These are phyloP conservation scores for Mucor irregularis DNA, from an alignment of 371 early-diverging fungal species.

Conservation along the genomic window DNA sequence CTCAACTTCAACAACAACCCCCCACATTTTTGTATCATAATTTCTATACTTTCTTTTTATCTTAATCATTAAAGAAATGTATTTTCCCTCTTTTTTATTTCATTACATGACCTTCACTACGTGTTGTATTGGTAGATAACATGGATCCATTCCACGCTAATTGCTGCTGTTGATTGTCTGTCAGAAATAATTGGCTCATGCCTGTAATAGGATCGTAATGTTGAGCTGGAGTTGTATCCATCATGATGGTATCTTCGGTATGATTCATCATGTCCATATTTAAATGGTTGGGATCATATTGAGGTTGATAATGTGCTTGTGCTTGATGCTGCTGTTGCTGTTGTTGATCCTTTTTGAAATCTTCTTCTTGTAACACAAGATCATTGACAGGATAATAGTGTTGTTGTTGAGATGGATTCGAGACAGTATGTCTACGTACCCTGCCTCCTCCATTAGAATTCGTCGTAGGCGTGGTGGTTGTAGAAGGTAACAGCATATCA, in stretches of 20 bases:
- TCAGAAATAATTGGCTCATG: constrained; percentile 25
- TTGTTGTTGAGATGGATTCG: background rate
- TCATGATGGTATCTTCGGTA: constrained; percentile 11
- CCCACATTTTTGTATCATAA: too few relatives aligned
- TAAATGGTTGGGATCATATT: background rate
- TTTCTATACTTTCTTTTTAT: too few relatives aligned
- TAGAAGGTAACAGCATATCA: too few relatives aligned
- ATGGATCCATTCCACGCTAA: constrained; percentile 2
- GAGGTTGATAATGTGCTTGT: background rate
- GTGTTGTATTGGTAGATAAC: background rate
- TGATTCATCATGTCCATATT: background rate
- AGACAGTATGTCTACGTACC: constrained; percentile 11
- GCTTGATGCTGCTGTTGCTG: background rate
- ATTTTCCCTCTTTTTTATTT: constrained; percentile 1
- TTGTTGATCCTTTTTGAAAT: background rate
- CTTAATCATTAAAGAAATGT: background rate
- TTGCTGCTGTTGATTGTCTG: constrained; percentile 9
- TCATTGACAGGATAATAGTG: too few relatives aligned
- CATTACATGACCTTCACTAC: constrained; percentile 28
- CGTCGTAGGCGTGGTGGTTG: background rate
- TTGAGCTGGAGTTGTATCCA: background rate
- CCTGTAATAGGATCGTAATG: constrained; percentile 21
- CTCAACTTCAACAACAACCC: too few relatives aligned
- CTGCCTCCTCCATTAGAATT: background rate
- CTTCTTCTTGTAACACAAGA: background rate